phyloP scores from a whole-genome alignment of 768 basidiomycete species.

The Pisolithus tinctorius region DNA sequence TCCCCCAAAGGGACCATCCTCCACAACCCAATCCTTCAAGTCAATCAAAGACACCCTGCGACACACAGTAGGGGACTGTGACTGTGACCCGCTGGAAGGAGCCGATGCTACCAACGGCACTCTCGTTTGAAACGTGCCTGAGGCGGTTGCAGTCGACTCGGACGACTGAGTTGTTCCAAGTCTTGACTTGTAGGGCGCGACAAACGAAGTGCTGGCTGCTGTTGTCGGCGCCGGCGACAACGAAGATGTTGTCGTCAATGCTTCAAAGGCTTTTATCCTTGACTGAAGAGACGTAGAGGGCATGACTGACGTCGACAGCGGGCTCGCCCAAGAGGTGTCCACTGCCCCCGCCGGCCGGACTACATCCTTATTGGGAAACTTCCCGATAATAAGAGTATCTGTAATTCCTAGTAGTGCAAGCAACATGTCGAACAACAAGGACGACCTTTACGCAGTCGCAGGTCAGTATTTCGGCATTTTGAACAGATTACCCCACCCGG shows the following conservation, averaged over 20 bases:
- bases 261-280: slow-evolving; percentile 60
- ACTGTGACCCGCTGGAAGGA: slow-evolving; percentile 22
- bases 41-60: slow-evolving; percentile 61
- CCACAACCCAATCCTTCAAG: slow-evolving; percentile 68
- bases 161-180: slow-evolving; percentile 26
- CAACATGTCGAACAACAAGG: slow-evolving; percentile 10
- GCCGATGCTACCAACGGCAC: slow-evolving; percentile 27
- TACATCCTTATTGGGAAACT: neutral
- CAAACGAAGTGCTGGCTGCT: slow-evolving; percentile 10
- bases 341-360: neutral
- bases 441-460: slow-evolving; percentile 71
- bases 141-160: slow-evolving; percentile 46
- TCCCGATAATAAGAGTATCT: neutral
- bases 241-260: slow-evolving; percentile 30
- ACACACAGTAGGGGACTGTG: slow-evolving; percentile 40
- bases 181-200: slow-evolving; percentile 3
- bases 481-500: neutral
- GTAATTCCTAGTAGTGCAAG: neutral
- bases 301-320: slow-evolving; percentile 22
- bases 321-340: neutral
- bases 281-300: slow-evolving; percentile 46
- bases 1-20: slow-evolving; percentile 42
- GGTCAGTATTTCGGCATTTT: slow-evolving; percentile 32
- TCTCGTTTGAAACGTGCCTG: slow-evolving; percentile 36
- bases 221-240: slow-evolving; percentile 10